phyloP scores from a whole-genome alignment of 2,329 filamentous ascomycete species.

The Aspergillus amoenus region DNA sequence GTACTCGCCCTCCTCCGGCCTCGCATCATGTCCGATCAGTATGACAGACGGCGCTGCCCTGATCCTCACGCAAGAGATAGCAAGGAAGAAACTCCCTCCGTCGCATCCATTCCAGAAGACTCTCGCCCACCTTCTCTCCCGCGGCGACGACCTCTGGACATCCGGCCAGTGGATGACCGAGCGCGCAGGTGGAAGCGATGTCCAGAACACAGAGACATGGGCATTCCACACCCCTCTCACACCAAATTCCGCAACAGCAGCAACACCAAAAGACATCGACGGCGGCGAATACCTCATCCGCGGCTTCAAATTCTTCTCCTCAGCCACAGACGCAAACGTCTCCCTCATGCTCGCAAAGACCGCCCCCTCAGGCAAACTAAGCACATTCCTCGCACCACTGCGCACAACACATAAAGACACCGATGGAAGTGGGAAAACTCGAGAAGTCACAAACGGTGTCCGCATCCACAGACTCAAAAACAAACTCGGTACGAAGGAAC shows the following conservation, averaged over 20 bases:
- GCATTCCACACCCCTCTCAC: slow-evolving; percentile 35
- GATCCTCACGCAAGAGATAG: slow-evolving; percentile 26
- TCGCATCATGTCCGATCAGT: slow-evolving; percentile 64
- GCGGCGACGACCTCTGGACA: slow-evolving; percentile 54
- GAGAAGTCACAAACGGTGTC: slow-evolving; percentile 62
- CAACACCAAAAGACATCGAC: neutral
- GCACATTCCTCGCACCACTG: slow-evolving; percentile 66
- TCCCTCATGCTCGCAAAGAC: slow-evolving; percentile 65
- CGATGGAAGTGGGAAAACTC: slow-evolving; percentile 3
- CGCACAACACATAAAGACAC: neutral
- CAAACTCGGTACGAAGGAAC: slow-evolving; percentile 68
- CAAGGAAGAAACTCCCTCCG: slow-evolving; percentile 1
- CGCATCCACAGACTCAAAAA: slow-evolving; percentile 67
- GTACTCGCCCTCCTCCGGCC: slow-evolving; percentile 60
- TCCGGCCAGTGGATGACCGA: slow-evolving; percentile 80
- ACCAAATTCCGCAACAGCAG: neutral
- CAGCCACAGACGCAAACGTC: slow-evolving; percentile 65
- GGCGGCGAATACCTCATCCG: slow-evolving; percentile 47
- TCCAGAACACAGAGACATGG: slow-evolving; percentile 65
- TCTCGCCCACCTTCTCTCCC: slow-evolving; percentile 2
- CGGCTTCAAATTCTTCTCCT: slow-evolving; percentile 73
- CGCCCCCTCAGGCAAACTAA: slow-evolving; percentile 50
- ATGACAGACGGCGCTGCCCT: slow-evolving; percentile 53
- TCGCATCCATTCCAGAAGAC: slow-evolving; percentile 2
- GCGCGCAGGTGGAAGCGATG: slow-evolving; percentile 66